These are phyloP conservation scores for Baorangia bicolor DNA, from an alignment of 768 basidiomycete genomes.

Conservation along the genomic window DNA sequence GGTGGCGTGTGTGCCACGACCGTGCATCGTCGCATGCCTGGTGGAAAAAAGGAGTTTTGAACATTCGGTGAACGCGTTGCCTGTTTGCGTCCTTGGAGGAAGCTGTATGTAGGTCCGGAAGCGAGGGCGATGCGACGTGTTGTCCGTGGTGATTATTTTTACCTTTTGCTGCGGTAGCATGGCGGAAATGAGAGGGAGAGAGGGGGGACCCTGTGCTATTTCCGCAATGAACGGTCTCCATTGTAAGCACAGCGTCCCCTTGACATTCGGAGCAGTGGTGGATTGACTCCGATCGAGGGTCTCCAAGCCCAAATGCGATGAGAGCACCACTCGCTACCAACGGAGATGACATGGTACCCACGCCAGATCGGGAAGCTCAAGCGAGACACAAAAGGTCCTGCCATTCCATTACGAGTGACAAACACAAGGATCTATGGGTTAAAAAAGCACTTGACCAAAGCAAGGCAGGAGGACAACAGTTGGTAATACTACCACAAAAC, in stretches of 20 bases:
- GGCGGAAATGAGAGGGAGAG: slow-evolving; percentile 13
- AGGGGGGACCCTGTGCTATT: background rate
- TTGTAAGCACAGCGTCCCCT: slow-evolving; percentile 2
- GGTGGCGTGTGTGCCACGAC: slow-evolving; percentile 2
- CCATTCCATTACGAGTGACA: slow-evolving; percentile 14
- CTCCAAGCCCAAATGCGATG: background rate
- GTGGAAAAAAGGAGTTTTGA: background rate
- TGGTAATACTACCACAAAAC: slow-evolving; percentile 9
- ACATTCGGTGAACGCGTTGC: slow-evolving; percentile 4
- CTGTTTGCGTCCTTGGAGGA: background rate
- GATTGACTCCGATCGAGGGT: too few species aligned
- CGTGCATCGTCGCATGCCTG: background rate
- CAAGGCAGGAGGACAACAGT: slow-evolving; percentile 24
- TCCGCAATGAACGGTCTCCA: slow-evolving; percentile 7
- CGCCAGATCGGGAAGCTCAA: background rate
- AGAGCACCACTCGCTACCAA: background rate
- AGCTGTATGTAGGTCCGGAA: background rate
- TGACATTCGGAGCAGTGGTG: background rate
- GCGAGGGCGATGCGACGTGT: background rate
- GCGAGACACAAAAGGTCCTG: background rate
- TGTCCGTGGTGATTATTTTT: slow-evolving; percentile 3
- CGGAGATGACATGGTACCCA: slow-evolving; percentile 2
- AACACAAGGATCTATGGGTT: slow-evolving; percentile 9
- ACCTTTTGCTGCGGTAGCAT: slow-evolving; percentile 14
- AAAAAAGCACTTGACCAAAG: slow-evolving; percentile 36